These are phyloP conservation scores for Hemileia vastatrix DNA, from an alignment of 1,284 basidiomycete species.

Conservation along the genomic window DNA sequence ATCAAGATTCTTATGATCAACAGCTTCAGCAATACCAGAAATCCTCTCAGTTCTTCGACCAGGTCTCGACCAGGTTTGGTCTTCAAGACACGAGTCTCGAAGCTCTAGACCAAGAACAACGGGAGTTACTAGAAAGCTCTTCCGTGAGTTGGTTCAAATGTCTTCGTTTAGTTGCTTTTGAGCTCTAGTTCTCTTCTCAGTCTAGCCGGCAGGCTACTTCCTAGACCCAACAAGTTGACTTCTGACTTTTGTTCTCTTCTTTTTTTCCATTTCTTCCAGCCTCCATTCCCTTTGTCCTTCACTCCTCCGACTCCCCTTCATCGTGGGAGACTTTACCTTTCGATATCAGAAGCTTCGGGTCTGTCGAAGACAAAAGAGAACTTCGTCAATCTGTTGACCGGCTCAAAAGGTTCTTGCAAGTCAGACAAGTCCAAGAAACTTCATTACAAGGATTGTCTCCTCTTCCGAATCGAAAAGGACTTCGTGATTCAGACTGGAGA, in stretches of 20 bases:
- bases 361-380: constrained; percentile 5
- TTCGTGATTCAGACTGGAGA: constrained; percentile 10
- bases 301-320: too few species aligned
- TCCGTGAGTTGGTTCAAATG: neutral
- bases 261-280: too few species aligned
- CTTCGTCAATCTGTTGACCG: constrained; percentile 9
- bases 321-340: too few species aligned
- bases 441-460: constrained; percentile 2
- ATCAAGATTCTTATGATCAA: neutral
- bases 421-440: constrained; percentile 7
- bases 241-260: too few species aligned
- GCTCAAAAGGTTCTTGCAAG: constrained; percentile 12
- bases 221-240: too few species aligned
- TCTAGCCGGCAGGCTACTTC: neutral
- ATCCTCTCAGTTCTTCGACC: neutral
- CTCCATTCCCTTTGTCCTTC: too few species aligned
- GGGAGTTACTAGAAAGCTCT: neutral
- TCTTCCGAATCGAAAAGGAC: constrained; percentile 6
- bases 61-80: neutral
- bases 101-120: neutral
- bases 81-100: neutral
- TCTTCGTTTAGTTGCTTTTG: neutral
- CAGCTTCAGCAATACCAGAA: neutral
- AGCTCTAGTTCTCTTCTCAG: neutral
- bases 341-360: neutral